Conservation (phyloP, 2,329 filamentous ascomycete genomes). For the Phialophora expanda region DNA sequence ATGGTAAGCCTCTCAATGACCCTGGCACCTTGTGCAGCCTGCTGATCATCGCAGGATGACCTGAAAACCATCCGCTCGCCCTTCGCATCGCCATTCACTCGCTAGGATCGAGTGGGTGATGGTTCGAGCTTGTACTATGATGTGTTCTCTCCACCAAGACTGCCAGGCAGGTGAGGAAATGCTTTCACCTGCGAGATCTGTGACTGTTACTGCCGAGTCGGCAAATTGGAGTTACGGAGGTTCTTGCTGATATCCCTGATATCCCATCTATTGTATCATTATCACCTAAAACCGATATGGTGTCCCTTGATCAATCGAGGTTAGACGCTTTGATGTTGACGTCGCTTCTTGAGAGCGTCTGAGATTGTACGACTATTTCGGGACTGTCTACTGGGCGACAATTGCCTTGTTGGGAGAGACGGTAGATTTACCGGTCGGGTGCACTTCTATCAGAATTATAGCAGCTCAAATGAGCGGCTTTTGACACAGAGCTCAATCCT, state of each 20-base stretch:
- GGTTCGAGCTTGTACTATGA: conserved; percentile 10
- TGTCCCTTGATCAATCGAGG: not conserved
- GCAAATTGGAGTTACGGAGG: conserved; percentile 9
- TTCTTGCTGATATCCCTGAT: conserved; percentile 6
- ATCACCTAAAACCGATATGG: conserved; percentile 1
- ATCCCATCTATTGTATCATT: conserved; percentile 18
- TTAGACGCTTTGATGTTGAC: not conserved
- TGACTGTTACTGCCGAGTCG: conserved; percentile 7
- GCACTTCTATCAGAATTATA: conserved; percentile 1
- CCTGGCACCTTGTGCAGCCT: not conserved
- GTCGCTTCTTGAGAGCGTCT: not conserved
- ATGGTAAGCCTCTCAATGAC: conserved; percentile 63
- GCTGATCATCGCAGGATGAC: conserved; percentile 38
- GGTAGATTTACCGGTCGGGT: not conserved
- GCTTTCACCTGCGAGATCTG: not conserved
- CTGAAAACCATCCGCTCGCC: conserved; percentile 39
- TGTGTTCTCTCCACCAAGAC: conserved; percentile 22
- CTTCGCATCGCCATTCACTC: conserved; percentile 37
- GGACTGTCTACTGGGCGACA: conserved; percentile 12
- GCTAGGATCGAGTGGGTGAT: conserved; percentile 22
- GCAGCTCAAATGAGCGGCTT: conserved; percentile 9
- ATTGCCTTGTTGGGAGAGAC: not conserved
- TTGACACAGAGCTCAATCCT: conserved; percentile 10
- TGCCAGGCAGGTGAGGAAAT: conserved; percentile 18
- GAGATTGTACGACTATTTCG: conserved; percentile 12